Evolutionary conservation across 805 yeast genomes (phyloP).

Genomic region (Spencermartinsiella europaea): DNA sequence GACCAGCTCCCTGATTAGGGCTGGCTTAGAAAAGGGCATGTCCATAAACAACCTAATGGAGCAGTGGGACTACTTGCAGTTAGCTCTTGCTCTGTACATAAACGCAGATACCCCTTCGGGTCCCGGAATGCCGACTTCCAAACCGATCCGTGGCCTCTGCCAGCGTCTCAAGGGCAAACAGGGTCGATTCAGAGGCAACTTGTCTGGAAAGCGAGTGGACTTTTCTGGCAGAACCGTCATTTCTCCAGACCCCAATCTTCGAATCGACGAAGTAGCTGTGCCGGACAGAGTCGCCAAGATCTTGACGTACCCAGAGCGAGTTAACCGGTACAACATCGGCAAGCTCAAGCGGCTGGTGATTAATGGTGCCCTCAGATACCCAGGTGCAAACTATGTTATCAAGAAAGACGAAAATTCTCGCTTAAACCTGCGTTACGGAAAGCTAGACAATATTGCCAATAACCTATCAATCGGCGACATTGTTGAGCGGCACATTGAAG

Average conservation of each 20-base stretch:
- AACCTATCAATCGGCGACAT: constrained; percentile 80
- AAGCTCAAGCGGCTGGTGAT: constrained; percentile 69
- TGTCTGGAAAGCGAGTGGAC: constrained; percentile 98
- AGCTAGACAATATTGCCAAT: constrained; percentile 69
- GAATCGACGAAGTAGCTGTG: constrained; percentile 96
- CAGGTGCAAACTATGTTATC: constrained; percentile 91
- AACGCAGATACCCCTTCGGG: constrained; percentile 86
- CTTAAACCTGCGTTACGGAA: constrained; percentile 86
- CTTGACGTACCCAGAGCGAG: constrained; percentile 91
- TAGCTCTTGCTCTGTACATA: constrained; percentile 95
- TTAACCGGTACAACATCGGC: constrained; percentile 77
- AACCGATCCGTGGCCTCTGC: constrained; percentile 90
- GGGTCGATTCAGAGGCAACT: constrained; percentile 97
- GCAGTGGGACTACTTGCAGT: constrained; percentile 96
- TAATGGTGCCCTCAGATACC: constrained; percentile 85
- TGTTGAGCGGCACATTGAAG: constrained; percentile 95
- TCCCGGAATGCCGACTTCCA: constrained; percentile 42
- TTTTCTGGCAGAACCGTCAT: constrained; percentile 97
- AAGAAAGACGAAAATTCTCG: constrained; percentile 81
- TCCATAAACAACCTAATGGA: constrained; percentile 92
- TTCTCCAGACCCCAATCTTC: constrained; percentile 95
- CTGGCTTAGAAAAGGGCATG: constrained; percentile 93
- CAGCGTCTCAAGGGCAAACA: constrained; percentile 97
- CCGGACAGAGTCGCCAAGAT: constrained; percentile 96
- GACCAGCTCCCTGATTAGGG: constrained; percentile 90